Evolutionary conservation across 768 basidiomycete species (phyloP).

Genomic region (Amanita subjunquillea): DNA sequence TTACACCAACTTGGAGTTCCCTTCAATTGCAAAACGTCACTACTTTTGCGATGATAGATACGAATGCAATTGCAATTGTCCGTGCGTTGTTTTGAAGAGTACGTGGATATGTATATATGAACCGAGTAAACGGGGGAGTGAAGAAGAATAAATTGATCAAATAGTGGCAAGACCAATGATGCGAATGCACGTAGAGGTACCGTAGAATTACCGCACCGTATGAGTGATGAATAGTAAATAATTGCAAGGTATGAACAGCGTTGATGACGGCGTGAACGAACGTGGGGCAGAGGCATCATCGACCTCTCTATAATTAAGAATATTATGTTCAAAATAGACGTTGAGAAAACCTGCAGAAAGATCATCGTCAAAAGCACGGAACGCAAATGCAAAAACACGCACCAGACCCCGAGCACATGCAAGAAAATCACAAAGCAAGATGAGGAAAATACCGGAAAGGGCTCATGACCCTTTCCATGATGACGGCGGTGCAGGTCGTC

Average conservation of each 20-base stretch:
- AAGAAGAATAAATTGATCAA: not conserved
- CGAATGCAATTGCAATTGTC: not conserved
- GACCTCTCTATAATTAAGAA: conserved; percentile 5
- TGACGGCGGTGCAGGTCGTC: conserved; percentile 35
- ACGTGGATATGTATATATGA: not conserved
- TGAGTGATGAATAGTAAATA: not conserved
- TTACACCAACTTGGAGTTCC: not conserved
- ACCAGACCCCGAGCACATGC: not conserved
- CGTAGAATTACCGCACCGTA: not conserved
- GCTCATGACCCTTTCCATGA: conserved; percentile 37
- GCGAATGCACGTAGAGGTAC: not conserved
- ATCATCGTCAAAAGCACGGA: not conserved
- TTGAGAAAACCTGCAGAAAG: not conserved
- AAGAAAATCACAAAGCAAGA: not conserved
- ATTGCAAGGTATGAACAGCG: not conserved
- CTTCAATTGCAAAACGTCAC: too few species aligned
- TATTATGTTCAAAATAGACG: conserved; percentile 4
- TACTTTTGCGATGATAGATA: not conserved
- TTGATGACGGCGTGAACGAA: not conserved
- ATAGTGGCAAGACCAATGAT: not conserved
- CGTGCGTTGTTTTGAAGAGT: not conserved
- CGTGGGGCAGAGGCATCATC: not conserved
- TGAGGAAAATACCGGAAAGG: not conserved
- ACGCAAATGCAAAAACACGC: not conserved
- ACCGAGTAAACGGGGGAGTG: not conserved